Evolutionary conservation across 2,329 filamentous ascomycete genomes (phyloP).

Genomic region (Calycina herbarum): DNA sequence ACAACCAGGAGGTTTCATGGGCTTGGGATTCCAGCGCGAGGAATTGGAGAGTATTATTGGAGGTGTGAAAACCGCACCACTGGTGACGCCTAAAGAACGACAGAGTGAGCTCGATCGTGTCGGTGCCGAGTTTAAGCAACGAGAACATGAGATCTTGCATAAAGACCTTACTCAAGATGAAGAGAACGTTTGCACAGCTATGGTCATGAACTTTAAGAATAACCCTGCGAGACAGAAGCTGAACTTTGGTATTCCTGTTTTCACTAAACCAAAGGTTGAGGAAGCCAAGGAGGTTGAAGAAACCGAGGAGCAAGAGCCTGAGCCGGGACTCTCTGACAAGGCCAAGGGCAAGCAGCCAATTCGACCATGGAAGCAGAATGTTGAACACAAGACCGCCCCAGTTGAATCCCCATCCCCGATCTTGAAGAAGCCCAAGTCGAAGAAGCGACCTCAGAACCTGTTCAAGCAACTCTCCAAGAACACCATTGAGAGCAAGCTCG

Average conservation of each 20-base stretch:
- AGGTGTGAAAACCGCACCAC: too few relatives aligned
- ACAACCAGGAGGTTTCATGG: neutral
- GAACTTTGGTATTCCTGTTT: neutral
- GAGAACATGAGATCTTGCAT: too few relatives aligned
- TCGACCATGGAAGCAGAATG: neutral
- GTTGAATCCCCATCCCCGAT: neutral
- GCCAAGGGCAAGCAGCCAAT: neutral
- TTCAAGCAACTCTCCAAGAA: constrained; percentile 3
- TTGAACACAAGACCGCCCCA: neutral
- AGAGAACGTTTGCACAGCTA: neutral
- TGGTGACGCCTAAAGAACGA: neutral
- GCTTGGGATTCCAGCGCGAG: neutral
- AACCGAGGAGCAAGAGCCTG: neutral
- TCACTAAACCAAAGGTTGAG: neutral
- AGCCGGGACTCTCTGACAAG: neutral
- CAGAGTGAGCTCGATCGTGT: neutral
- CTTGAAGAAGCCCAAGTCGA: neutral
- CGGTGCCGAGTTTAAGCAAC: too few relatives aligned
- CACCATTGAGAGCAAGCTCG: neutral
- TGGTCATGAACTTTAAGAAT: neutral
- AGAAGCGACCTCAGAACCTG: neutral
- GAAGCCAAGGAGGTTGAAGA: neutral
- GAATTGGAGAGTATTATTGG: neutral
- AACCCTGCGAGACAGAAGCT: neutral
- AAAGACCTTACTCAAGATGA: neutral